These are phyloP conservation scores for Paraphoma sp. DNA, from an alignment of 2,329 filamentous ascomycete genomes.

Conservation along the genomic window DNA sequence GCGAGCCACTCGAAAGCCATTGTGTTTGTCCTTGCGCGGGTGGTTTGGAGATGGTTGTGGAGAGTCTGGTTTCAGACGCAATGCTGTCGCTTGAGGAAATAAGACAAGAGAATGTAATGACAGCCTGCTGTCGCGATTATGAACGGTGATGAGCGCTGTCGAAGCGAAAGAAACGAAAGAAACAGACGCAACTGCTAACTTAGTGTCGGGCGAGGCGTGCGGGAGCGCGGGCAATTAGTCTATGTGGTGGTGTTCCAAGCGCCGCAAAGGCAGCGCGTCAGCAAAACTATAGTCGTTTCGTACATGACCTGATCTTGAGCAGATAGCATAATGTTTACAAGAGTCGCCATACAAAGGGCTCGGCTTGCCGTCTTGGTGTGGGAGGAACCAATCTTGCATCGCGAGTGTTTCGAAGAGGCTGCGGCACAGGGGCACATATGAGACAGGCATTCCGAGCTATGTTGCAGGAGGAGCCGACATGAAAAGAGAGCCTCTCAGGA, in stretches of 20 bases:
- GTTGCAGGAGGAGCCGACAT: slow-evolving; percentile 8
- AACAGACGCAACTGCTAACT: slow-evolving; percentile 9
- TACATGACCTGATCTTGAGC: slow-evolving; percentile 24
- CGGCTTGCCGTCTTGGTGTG: slow-evolving; percentile 11
- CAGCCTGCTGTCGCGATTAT: slow-evolving; percentile 30
- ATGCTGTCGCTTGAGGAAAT: not conserved
- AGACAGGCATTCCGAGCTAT: slow-evolving; percentile 15
- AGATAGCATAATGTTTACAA: slow-evolving; percentile 25
- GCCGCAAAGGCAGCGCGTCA: slow-evolving; percentile 25
- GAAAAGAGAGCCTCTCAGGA: not conserved
- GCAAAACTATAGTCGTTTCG: slow-evolving; percentile 33
- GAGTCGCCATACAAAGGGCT: slow-evolving; percentile 23
- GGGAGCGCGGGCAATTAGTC: slow-evolving; percentile 18
- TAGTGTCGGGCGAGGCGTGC: slow-evolving; percentile 13
- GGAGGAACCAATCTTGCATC: slow-evolving; percentile 19
- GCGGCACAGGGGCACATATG: slow-evolving; percentile 31
- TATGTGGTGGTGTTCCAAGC: slow-evolving; percentile 15
- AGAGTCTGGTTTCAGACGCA: not conserved
- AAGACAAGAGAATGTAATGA: slow-evolving; percentile 4
- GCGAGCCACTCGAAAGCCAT: slow-evolving; percentile 41
- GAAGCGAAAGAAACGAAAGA: slow-evolving; percentile 12
- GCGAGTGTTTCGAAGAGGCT: slow-evolving; percentile 28
- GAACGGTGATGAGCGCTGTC: slow-evolving; percentile 12
- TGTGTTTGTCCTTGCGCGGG: not conserved
- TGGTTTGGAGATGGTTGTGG: not conserved